Conservation (phyloP, 352 stramenopile species). For the Pythium sukuiense region DNA sequence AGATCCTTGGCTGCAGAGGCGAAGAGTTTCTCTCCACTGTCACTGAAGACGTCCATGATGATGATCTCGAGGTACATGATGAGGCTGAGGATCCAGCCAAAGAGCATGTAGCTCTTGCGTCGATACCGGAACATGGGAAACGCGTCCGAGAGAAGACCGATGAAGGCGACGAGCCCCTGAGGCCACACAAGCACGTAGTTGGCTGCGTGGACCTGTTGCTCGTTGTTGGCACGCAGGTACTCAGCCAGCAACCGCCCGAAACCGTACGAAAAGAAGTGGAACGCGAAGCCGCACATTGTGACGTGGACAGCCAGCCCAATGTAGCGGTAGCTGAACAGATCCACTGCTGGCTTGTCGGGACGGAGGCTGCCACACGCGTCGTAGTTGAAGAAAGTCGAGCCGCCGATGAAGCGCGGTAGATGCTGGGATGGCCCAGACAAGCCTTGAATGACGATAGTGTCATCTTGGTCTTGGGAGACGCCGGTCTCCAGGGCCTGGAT, state of each 20-base stretch:
- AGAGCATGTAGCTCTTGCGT: slow-evolving; percentile 79
- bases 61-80: too few species aligned
- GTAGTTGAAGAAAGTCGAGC: slow-evolving; percentile 34
- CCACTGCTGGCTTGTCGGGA: slow-evolving; percentile 13
- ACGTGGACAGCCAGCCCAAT: slow-evolving; percentile 24
- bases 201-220: slow-evolving; percentile 16
- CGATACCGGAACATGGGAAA: slow-evolving; percentile 60
- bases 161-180: slow-evolving; percentile 63
- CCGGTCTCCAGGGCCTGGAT: too few species aligned
- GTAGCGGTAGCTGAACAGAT: slow-evolving; percentile 25
- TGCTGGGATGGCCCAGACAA: slow-evolving; percentile 2
- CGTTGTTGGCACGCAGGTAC: slow-evolving; percentile 14
- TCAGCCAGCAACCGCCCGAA: slow-evolving; percentile 20
- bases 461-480: too few species aligned
- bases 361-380: slow-evolving; percentile 30
- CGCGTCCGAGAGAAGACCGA: slow-evolving; percentile 68
- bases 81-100: too few species aligned
- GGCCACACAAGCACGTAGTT: slow-evolving; percentile 45
- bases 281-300: slow-evolving; percentile 14
- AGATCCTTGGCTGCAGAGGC: too few species aligned
- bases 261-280: slow-evolving; percentile 23
- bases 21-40: too few species aligned
- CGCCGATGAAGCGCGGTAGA: slow-evolving; percentile 24
- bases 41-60: too few species aligned
- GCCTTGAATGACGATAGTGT: too few species aligned